These are phyloP conservation scores for Pythium grandisporangium DNA, from an alignment of 352 stramenopile genomes.

Conservation along the genomic window DNA sequence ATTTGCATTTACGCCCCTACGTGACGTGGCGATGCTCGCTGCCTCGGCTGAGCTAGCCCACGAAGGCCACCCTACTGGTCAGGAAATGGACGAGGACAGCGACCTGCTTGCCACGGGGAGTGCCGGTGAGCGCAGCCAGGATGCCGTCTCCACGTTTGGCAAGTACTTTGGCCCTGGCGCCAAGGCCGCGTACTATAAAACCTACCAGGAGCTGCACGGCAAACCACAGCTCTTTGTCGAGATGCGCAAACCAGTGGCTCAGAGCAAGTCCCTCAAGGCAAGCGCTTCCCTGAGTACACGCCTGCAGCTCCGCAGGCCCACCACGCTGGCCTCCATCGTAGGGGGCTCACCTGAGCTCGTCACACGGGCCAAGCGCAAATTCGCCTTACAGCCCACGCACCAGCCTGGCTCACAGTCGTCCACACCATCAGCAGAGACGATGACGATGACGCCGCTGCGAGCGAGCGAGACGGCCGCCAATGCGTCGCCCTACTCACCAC, in stretches of 20 bases:
- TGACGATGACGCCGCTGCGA: too few relatives aligned
- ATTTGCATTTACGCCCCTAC: constrained; percentile 36
- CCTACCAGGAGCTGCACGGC: constrained; percentile 39
- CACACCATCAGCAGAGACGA: too few relatives aligned
- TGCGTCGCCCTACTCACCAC: constrained; percentile 30
- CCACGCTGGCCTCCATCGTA: constrained; percentile 4
- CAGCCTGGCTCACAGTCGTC: neutral
- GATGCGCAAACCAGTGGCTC: constrained; percentile 4
- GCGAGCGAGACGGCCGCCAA: neutral
- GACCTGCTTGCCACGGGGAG: constrained; percentile 7
- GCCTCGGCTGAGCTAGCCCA: constrained; percentile 11
- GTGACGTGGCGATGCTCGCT: constrained; percentile 22
- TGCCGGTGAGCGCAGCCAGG: neutral
- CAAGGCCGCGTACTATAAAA: constrained; percentile 40
- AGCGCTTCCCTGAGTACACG: constrained; percentile 9
- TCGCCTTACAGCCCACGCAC: constrained; percentile 5
- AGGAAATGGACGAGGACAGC: neutral
- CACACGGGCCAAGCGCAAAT: neutral
- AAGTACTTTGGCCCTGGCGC: constrained; percentile 47
- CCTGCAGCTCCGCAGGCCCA: constrained; percentile 9
- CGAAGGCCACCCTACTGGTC: constrained; percentile 9
- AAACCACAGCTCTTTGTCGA: constrained; percentile 53
- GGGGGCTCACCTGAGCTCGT: neutral
- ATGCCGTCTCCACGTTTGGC: too few relatives aligned
- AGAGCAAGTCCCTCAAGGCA: constrained; percentile 9